phyloP scores from a whole-genome alignment of 352 stramenopile species.

The Elongisporangium undulatum region DNA sequence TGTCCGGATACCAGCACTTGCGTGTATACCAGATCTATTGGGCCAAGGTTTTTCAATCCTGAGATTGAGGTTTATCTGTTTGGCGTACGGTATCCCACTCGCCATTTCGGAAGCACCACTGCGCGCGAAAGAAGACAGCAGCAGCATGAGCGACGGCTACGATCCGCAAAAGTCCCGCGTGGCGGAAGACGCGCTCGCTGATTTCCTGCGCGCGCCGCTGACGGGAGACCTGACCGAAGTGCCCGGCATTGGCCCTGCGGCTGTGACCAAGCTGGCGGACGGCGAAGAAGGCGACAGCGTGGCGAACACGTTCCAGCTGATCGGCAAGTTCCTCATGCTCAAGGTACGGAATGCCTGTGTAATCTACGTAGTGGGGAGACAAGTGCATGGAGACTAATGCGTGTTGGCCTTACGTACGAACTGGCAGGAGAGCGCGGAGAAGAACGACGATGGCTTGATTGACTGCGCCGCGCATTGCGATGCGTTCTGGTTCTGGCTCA shows the following conservation, averaged over 20 bases:
- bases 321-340: slow-evolving; percentile 92
- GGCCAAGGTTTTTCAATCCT: no score
- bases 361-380: background rate
- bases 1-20: no score
- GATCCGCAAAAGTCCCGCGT: slow-evolving; percentile 91
- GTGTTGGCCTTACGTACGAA: slow-evolving; percentile 51
- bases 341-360: slow-evolving; percentile 38
- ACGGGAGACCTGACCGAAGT: slow-evolving; percentile 93
- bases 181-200: slow-evolving; percentile 87
- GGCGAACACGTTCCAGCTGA: slow-evolving; percentile 97
- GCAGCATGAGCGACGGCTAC: slow-evolving; percentile 78
- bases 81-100: background rate
- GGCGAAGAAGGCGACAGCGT: slow-evolving; percentile 85
- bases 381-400: background rate
- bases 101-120: background rate
- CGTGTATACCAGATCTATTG: no score
- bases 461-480: slow-evolving; percentile 94
- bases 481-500: slow-evolving; percentile 97
- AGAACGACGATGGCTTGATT: slow-evolving; percentile 86
- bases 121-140: slow-evolving; percentile 2
- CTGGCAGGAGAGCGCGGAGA: slow-evolving; percentile 71
- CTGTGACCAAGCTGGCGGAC: slow-evolving; percentile 80
- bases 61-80: background rate
- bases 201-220: slow-evolving; percentile 90
- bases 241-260: slow-evolving; percentile 91